Evolutionary conservation across 2,329 filamentous ascomycete species (phyloP).

Genomic region (Orbilia javanica): DNA sequence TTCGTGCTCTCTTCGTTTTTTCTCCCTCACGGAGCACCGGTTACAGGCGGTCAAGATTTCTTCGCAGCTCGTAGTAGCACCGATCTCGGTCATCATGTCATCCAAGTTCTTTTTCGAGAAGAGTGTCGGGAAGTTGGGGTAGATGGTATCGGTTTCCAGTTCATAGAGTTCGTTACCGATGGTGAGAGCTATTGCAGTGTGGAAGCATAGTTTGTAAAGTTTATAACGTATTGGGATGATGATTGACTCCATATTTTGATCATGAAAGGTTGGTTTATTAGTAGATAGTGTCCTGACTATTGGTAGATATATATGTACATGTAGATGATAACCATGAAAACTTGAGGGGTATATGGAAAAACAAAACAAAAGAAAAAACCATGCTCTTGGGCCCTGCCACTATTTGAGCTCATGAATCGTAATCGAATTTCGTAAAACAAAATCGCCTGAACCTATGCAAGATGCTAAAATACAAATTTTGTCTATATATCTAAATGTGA

Average conservation of each 20-base stretch:
- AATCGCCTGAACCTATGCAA: not conserved
- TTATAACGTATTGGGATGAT: slow-evolving; percentile 24
- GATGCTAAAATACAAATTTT: slow-evolving; percentile 2
- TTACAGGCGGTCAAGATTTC: not conserved
- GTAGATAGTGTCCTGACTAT: not conserved
- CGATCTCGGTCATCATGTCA: slow-evolving; percentile 11
- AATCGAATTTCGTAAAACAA: not conserved
- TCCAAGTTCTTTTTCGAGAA: slow-evolving; percentile 6
- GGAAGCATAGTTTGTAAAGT: slow-evolving; percentile 11
- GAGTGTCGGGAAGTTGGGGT: slow-evolving; percentile 2
- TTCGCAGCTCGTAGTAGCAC: not conserved
- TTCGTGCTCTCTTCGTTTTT: not conserved
- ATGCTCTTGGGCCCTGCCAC: too few species aligned
- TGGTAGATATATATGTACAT: not conserved
- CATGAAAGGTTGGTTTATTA: not conserved
- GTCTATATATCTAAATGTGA: not conserved
- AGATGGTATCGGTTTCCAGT: not conserved
- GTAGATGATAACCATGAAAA: not conserved
- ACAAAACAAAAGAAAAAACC: not conserved
- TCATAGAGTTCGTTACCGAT: slow-evolving; percentile 1
- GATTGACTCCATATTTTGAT: slow-evolving; percentile 5
- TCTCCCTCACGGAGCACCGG: not conserved
- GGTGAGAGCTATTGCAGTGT: slow-evolving; percentile 10
- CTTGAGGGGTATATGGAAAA: not conserved
- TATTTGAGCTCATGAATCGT: not conserved